Percentiles rank a stretch among this genome's conserved stretches.
Conservation (phyloP, 148 eudicot genomes). For the Rhododendron molle region DNA sequence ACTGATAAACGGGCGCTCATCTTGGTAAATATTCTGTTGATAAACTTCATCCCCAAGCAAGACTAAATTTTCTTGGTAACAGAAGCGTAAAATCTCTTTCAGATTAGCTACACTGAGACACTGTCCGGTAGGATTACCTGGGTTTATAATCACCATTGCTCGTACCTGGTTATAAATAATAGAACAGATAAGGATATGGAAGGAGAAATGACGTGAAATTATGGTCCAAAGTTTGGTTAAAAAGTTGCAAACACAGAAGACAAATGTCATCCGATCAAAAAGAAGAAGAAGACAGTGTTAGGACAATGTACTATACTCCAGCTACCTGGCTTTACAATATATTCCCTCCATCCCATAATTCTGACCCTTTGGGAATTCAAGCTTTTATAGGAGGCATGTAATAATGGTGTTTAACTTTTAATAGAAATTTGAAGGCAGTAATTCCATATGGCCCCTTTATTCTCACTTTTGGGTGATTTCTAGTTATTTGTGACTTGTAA, state of each 20-base stretch:
- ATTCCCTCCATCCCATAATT: not conserved
- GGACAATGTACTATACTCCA: not conserved
- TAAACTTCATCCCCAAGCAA: constrained; percentile 96
- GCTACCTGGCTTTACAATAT: not conserved
- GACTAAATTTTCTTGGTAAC: constrained; percentile 70
- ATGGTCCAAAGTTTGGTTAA: not conserved
- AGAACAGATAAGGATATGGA: not conserved
- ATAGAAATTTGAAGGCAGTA: not conserved
- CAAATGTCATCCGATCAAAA: not conserved
- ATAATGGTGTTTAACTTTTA: not conserved
- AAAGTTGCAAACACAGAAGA: not conserved
- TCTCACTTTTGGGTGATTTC: not conserved
- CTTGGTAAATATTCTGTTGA: constrained; percentile 97
- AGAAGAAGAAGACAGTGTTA: not conserved
- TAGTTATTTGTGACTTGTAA: not conserved
- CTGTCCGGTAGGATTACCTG: constrained; percentile 99
- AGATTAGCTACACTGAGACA: constrained; percentile 89
- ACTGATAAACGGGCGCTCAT: constrained; percentile 92
- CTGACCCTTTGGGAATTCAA: not conserved
- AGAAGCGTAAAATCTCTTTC: constrained; percentile 66
- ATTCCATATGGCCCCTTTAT: not conserved
- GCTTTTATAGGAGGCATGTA: not conserved
- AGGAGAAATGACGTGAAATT: not conserved
- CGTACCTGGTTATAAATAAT: constrained; percentile 50
- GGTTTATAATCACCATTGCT: constrained; percentile 99